phyloP scores from a whole-genome alignment of 2,329 filamentous ascomycete genomes.

The Metarhizium robertsii region DNA sequence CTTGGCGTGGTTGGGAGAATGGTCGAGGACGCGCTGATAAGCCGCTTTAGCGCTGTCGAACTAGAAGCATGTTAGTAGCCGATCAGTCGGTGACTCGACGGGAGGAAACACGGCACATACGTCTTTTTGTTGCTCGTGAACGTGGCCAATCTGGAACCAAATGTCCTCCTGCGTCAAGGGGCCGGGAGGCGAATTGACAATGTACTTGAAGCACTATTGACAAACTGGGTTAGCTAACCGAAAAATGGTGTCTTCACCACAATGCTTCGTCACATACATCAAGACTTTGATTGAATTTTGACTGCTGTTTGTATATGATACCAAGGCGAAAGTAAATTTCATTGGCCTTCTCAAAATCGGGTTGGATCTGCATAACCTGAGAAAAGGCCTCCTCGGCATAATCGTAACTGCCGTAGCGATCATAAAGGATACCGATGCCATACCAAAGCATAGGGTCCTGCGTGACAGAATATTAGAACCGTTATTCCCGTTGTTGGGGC shows the following conservation, averaged over 20 bases:
- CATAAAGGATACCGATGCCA: constrained; percentile 94
- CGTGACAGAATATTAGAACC: background rate
- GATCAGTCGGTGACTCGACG: constrained; percentile 23
- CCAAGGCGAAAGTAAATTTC: constrained; percentile 97
- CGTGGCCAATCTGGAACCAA: constrained; percentile 99
- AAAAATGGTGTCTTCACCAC: background rate
- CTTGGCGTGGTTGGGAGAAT: constrained; percentile 94
- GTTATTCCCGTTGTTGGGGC: constrained; percentile 4
- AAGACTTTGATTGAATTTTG: constrained; percentile 84
- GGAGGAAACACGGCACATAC: constrained; percentile 43
- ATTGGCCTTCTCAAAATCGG: constrained; percentile 95
- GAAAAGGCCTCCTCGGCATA: constrained; percentile 98
- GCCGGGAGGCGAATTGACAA: constrained; percentile 83
- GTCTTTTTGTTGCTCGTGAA: constrained; percentile 98
- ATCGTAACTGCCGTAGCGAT: constrained; percentile 90
- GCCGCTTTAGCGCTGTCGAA: constrained; percentile 89
- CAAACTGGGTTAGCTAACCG: background rate
- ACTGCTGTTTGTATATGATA: constrained; percentile 99
- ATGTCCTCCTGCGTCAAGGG: constrained; percentile 96
- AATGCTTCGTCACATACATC: constrained; percentile 53
- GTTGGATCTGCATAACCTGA: constrained; percentile 97
- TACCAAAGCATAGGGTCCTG: constrained; percentile 98
- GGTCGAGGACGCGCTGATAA: constrained; percentile 86
- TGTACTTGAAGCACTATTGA: constrained; percentile 92
- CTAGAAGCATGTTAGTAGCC: constrained; percentile 38